phyloP scores from a whole-genome alignment of 2,329 filamentous ascomycete species.

The Stagonosporopsis cucurbitacearum region DNA sequence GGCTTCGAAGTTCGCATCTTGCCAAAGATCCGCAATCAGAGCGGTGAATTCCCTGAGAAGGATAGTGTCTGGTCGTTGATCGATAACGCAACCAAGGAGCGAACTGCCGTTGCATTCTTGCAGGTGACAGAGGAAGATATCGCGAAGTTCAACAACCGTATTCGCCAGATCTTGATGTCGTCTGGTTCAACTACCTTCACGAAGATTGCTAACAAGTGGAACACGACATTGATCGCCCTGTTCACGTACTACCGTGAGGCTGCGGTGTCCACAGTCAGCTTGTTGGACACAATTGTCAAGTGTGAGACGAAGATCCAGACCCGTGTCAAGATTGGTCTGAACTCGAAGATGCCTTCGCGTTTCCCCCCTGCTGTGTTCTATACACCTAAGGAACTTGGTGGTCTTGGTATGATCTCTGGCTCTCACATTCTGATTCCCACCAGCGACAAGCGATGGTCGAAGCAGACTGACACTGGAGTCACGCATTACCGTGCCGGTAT shows the following conservation, averaged over 20 bases:
- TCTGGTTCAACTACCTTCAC: conserved; percentile 99
- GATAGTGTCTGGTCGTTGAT: conserved; percentile 98
- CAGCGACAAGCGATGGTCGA: conserved; percentile 97
- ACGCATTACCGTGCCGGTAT: conserved; percentile 97
- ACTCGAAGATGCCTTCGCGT: conserved; percentile 99
- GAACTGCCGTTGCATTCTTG: conserved; percentile 95
- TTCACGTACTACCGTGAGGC: conserved; percentile 99
- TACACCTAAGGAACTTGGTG: conserved; percentile 96
- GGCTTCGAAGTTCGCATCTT: conserved; percentile 97
- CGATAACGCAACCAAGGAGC: conserved; percentile 94
- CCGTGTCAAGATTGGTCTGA: conserved; percentile 95
- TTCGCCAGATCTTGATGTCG: conserved; percentile 98
- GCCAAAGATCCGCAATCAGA: conserved; percentile 92
- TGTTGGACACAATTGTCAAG: conserved; percentile 97
- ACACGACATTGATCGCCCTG: conserved; percentile 92
- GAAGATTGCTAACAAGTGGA: conserved; percentile 99
- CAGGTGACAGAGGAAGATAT: conserved; percentile 98
- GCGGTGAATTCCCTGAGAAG: conserved; percentile 96
- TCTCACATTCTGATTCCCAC: conserved; percentile 97
- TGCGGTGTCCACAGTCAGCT: conserved; percentile 90
- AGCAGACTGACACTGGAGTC: conserved; percentile 96
- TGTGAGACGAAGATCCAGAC: conserved; percentile 99
- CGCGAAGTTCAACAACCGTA: conserved; percentile 98
- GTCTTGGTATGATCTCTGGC: conserved; percentile 97
- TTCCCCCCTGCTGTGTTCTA: conserved; percentile 99